These are phyloP conservation scores for Myochromella boudieri DNA, from an alignment of 768 basidiomycete species.

Conservation along the genomic window DNA sequence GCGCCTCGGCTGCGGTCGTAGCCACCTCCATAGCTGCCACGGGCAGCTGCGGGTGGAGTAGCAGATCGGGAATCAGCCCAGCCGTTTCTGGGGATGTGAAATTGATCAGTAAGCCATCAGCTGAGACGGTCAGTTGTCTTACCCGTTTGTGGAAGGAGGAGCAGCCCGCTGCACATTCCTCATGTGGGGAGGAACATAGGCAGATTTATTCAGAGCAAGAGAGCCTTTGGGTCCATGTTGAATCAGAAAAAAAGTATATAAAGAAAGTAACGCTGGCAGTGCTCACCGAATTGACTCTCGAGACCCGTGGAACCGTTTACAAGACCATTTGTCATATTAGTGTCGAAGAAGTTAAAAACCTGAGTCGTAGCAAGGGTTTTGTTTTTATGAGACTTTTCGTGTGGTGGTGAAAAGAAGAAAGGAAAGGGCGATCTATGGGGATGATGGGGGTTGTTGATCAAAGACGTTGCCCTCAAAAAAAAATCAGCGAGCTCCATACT, in stretches of 20 bases:
- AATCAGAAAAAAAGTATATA: constrained; percentile 6
- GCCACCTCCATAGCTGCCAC: constrained; percentile 45
- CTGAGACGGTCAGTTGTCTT: constrained; percentile 17
- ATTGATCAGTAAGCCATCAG: constrained; percentile 12
- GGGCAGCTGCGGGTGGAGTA: constrained; percentile 55
- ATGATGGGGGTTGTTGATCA: constrained; percentile 30
- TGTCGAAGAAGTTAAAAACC: constrained; percentile 26
- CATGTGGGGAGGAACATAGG: constrained; percentile 89
- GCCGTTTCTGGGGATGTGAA: constrained; percentile 44
- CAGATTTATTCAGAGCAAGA: constrained; percentile 76
- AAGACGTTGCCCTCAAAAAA: constrained; percentile 17
- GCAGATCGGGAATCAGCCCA: constrained; percentile 73
- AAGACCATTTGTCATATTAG: constrained; percentile 90
- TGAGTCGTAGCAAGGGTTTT: constrained; percentile 21
- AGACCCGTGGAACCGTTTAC: constrained; percentile 75
- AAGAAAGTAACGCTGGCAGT: constrained; percentile 11
- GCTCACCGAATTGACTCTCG: constrained; percentile 73
- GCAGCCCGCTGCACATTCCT: constrained; percentile 86
- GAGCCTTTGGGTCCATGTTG: constrained; percentile 46
- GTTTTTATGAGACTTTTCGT: constrained; percentile 25
- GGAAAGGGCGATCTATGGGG: constrained; percentile 21
- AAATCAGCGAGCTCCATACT: constrained; percentile 5
- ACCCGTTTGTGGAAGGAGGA: constrained; percentile 65
- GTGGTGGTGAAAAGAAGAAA: constrained; percentile 19
- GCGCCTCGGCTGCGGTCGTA: constrained; percentile 41